A percentile compares a stretch with the other conserved stretches of the same genome.
Conservation (phyloP, 306 rosid genomes). For the Fragaria ananassa region DNA sequence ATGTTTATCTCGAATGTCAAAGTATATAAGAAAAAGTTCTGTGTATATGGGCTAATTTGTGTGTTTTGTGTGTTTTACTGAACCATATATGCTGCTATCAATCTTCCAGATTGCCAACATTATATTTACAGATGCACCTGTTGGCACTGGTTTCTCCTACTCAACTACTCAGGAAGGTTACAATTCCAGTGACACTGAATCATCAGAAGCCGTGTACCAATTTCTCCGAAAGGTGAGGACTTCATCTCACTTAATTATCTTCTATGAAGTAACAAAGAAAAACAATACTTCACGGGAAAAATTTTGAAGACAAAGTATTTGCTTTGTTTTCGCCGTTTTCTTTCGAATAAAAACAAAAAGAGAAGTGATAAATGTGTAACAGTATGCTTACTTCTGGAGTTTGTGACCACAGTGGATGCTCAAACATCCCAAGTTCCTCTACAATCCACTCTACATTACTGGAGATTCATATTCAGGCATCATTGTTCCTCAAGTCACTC, state of each 20-base stretch:
- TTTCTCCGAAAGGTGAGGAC: constrained; percentile 21
- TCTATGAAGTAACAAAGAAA: not conserved
- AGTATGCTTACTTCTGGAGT: not conserved
- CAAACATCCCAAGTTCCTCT: constrained; percentile 17
- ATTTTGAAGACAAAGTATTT: not conserved
- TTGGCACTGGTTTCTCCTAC: constrained; percentile 35
- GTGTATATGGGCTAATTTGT: not conserved
- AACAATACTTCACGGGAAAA: not conserved
- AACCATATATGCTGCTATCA: not conserved
- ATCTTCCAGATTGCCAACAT: constrained; percentile 24
- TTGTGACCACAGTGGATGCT: constrained; percentile 32
- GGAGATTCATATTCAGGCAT: constrained; percentile 43
- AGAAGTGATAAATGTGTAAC: not conserved
- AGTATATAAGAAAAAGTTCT: not conserved
- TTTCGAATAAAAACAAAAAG: not conserved
- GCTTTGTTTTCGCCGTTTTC: not conserved
- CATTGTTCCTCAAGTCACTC: constrained; percentile 24
- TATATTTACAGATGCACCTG: constrained; percentile 27
- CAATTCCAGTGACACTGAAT: not conserved
- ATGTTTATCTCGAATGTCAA: not conserved
- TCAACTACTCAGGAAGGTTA: constrained; percentile 13
- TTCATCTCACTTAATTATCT: not conserved
- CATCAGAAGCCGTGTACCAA: not conserved
- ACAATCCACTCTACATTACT: constrained; percentile 23
- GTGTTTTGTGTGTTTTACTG: not conserved